These are phyloP conservation scores for Fusarium sp. DNA, from an alignment of 2,329 filamentous ascomycete species.

Conservation along the genomic window DNA sequence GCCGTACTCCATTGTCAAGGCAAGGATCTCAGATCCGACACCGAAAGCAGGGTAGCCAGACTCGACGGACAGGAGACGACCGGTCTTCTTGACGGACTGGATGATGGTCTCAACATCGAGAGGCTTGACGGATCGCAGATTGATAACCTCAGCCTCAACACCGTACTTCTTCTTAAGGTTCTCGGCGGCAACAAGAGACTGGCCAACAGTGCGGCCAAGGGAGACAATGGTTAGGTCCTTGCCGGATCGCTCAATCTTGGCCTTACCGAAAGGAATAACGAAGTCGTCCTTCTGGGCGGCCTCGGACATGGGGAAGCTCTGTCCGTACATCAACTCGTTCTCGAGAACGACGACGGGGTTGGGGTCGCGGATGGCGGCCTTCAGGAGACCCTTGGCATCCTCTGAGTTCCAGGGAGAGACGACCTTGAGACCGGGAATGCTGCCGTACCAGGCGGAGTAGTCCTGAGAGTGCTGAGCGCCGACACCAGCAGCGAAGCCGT, in stretches of 20 bases:
- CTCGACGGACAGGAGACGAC: conserved; percentile 89
- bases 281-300: conserved; percentile 96
- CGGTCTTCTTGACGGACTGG: conserved; percentile 98
- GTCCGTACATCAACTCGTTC: conserved; percentile 92
- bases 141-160: conserved; percentile 95
- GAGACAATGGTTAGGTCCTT: conserved; percentile 97
- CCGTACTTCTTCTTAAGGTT: conserved; percentile 96
- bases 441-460: conserved; percentile 98
- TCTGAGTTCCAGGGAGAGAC: conserved; percentile 96
- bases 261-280: conserved; percentile 96
- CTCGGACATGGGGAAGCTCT: conserved; percentile 96
- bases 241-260: conserved; percentile 96
- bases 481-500: conserved; percentile 96
- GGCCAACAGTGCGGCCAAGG: conserved; percentile 93
- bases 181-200: conserved; percentile 88
- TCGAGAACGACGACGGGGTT: conserved; percentile 95
- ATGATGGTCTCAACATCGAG: conserved; percentile 95
- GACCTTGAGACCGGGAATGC: conserved; percentile 96
- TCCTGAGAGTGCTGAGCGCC: conserved; percentile 98
- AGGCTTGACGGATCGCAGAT: conserved; percentile 96
- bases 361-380: conserved; percentile 97
- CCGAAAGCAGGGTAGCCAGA: conserved; percentile 97
- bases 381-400: conserved; percentile 97
- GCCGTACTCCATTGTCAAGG: conserved; percentile 94
- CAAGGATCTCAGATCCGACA: conserved; percentile 91